Evolutionary conservation across 139 green algal species (phyloP).

Genomic region (Tetraselmis chui): DNA sequence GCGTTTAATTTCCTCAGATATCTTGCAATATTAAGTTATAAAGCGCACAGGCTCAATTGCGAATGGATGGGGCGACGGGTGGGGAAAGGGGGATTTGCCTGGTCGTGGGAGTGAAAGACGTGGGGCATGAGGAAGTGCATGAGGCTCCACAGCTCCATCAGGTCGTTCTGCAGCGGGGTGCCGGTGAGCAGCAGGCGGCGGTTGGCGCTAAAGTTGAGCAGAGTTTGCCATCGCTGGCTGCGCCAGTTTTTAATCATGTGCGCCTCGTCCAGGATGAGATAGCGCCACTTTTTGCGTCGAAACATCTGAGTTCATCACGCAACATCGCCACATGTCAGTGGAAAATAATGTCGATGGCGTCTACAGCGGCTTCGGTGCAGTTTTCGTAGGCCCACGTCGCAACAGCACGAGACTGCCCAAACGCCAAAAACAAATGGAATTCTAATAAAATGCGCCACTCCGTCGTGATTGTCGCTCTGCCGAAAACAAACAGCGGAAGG

Average conservation of each 20-base stretch:
- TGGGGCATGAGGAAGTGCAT: conserved; percentile 99
- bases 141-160: conserved; percentile 97
- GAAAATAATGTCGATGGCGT: no score
- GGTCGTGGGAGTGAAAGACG: conserved; percentile 27
- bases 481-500: no score
- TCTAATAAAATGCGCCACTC: no score
- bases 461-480: no score
- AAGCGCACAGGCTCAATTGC: neutral
- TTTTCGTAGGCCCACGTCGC: no score
- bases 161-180: conserved; percentile 83
- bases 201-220: conserved; percentile 95
- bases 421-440: no score
- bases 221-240: conserved; percentile 92
- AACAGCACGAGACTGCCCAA: no score
- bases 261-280: conserved; percentile 98
- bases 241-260: conserved; percentile 99
- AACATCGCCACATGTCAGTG: no score
- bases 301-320: conserved; percentile 94
- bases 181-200: conserved; percentile 92
- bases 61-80: no score
- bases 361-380: no score
- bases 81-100: neutral
- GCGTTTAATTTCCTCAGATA: no score
- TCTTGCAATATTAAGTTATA: no score
- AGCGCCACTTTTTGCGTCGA: conserved; percentile 94